Evolutionary conservation across 2,329 filamentous ascomycete genomes (phyloP).

Genomic region (Diaporthe caulivora): DNA sequence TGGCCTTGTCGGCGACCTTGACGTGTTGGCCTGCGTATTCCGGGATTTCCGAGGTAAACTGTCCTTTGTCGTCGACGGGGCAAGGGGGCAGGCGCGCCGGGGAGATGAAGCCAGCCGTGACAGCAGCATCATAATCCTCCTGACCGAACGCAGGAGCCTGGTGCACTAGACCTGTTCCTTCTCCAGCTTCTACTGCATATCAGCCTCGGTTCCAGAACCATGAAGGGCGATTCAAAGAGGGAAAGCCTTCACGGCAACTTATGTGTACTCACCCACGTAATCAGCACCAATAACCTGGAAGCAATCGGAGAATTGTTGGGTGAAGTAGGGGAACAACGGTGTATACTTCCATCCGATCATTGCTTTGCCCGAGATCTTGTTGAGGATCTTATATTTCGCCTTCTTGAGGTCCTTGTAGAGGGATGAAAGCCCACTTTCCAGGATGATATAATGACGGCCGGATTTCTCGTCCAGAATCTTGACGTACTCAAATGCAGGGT

Average conservation of each 20-base stretch:
- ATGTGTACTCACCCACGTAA: slow-evolving; percentile 64
- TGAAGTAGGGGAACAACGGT: slow-evolving; percentile 79
- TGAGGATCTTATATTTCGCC: slow-evolving; percentile 78
- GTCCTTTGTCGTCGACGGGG: slow-evolving; percentile 77
- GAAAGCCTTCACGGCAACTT: neutral
- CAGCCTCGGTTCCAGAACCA: neutral
- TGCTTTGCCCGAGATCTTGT: slow-evolving; percentile 75
- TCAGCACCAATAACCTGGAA: slow-evolving; percentile 77
- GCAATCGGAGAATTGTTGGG: slow-evolving; percentile 76
- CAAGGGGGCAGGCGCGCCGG: slow-evolving; percentile 75
- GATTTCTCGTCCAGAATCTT: slow-evolving; percentile 77
- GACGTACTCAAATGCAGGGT: slow-evolving; percentile 85
- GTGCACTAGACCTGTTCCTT: slow-evolving; percentile 81
- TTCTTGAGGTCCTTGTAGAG: slow-evolving; percentile 84
- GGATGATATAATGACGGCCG: slow-evolving; percentile 76
- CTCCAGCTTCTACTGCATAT: slow-evolving; percentile 65
- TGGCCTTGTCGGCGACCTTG: slow-evolving; percentile 91
- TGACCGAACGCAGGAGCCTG: slow-evolving; percentile 82
- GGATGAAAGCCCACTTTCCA: slow-evolving; percentile 75
- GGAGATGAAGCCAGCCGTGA: slow-evolving; percentile 74
- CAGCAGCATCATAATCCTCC: slow-evolving; percentile 79
- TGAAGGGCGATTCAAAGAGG: neutral
- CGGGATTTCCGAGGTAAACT: slow-evolving; percentile 80
- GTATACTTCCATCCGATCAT: slow-evolving; percentile 80
- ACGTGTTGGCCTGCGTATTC: slow-evolving; percentile 91